Conservation (phyloP, 805 yeast species). For the Debaryomyces hansenii region DNA sequence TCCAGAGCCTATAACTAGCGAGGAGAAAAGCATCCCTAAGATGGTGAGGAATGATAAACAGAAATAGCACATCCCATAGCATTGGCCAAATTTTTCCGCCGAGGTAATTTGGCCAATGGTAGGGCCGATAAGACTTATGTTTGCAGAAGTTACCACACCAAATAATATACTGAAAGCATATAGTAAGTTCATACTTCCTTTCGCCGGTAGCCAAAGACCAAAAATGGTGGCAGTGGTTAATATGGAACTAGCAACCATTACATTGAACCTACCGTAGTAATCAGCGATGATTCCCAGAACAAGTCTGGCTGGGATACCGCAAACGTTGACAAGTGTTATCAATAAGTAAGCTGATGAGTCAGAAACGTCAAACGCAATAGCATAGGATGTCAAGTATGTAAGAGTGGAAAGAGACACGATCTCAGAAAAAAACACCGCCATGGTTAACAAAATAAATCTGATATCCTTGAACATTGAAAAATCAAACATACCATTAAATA, state of each 20-base stretch:
- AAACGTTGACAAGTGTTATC: conserved; percentile 26
- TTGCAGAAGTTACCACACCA: conserved; percentile 59
- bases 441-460: conserved; percentile 20
- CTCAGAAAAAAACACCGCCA: conserved; percentile 37
- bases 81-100: conserved; percentile 53
- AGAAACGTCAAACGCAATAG: conserved; percentile 20
- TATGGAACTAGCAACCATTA: conserved; percentile 21
- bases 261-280: conserved; percentile 26
- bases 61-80: conserved; percentile 52
- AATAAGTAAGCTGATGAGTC: conserved; percentile 21
- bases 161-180: conserved; percentile 48
- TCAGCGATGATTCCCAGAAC: conserved; percentile 28
- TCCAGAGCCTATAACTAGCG: conserved; percentile 26
- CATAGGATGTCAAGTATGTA: conserved; percentile 29
- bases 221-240: conserved; percentile 21
- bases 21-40: conserved; percentile 27
- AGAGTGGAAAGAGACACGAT: conserved; percentile 47
- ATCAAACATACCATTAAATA: conserved; percentile 31
- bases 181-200: conserved; percentile 31
- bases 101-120: conserved; percentile 60
- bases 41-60: conserved; percentile 34
- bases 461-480: conserved; percentile 20
- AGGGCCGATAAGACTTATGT: conserved; percentile 57
- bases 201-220: conserved; percentile 34
- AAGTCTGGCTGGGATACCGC: conserved; percentile 28